Evolutionary conservation across 108 stramenopile species (phyloP).

Genomic region (Nannochloropsis gaditana): DNA sequence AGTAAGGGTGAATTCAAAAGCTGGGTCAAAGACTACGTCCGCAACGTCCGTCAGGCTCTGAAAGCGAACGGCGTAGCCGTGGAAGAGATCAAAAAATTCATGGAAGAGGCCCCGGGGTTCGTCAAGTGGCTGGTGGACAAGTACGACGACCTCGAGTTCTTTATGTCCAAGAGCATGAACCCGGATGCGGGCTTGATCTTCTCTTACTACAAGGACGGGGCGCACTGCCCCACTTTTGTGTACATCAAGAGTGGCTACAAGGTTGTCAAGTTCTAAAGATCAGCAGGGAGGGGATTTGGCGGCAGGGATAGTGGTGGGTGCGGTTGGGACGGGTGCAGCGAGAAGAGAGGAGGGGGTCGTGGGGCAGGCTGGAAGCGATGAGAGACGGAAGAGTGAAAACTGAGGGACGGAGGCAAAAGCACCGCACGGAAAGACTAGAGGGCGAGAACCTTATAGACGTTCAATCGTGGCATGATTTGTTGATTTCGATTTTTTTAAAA

Average conservation of each 20-base stretch:
- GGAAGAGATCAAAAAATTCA: slow-evolving; percentile 44
- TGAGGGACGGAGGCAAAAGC: not conserved
- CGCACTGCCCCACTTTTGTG: slow-evolving; percentile 55
- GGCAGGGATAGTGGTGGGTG: not conserved
- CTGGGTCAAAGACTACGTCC: slow-evolving; percentile 50
- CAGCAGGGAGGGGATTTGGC: not conserved
- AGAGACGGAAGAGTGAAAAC: not conserved
- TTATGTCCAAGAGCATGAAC: slow-evolving; percentile 52
- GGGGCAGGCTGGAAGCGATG: not conserved
- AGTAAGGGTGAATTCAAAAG: slow-evolving; percentile 49
- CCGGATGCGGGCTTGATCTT: slow-evolving; percentile 61
- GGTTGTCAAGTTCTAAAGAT: slow-evolving; percentile 54
- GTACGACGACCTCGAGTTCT: slow-evolving; percentile 59
- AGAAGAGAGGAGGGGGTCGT: not conserved
- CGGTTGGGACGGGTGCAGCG: not conserved
- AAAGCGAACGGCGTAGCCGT: slow-evolving; percentile 45
- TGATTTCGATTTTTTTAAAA: too few relatives aligned
- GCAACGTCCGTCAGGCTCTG: slow-evolving; percentile 40
- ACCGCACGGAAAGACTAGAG: too few relatives aligned
- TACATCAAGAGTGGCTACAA: slow-evolving; percentile 54
- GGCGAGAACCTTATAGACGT: too few relatives aligned
- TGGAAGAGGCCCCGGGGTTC: slow-evolving; percentile 26
- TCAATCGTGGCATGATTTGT: too few relatives aligned
- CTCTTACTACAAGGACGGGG: slow-evolving; percentile 59
- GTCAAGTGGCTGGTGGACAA: slow-evolving; percentile 44